Conservation (phyloP, 202 grass and related monocot genomes). For the Carex arenaria region DNA sequence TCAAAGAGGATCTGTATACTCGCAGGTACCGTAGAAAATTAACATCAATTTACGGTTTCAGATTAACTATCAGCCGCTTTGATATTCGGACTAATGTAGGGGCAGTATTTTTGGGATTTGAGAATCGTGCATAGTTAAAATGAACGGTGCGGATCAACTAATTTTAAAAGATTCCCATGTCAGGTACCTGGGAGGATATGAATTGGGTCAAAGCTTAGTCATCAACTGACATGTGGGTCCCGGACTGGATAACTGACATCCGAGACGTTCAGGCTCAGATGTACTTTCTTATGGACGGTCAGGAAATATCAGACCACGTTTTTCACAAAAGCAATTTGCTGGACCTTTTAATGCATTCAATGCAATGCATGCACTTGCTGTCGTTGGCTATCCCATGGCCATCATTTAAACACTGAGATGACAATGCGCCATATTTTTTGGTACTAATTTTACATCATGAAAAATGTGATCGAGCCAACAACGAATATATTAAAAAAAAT, state of each 20-base stretch:
- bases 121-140: too few species aligned
- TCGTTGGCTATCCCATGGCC: not conserved
- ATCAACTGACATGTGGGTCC: not conserved
- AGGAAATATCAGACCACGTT: not conserved
- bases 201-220: not conserved
- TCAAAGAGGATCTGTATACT: too few species aligned
- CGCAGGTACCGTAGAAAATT: too few species aligned
- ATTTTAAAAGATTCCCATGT: too few species aligned
- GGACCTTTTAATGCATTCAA: not conserved
- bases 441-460: not conserved
- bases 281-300: not conserved
- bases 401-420: too few species aligned
- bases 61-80: too few species aligned
- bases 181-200: too few species aligned
- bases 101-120: too few species aligned
- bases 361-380: not conserved
- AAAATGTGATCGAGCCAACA: not conserved
- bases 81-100: too few species aligned
- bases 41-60: too few species aligned
- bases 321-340: not conserved
- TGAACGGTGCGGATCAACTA: too few species aligned
- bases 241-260: not conserved
- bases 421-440: too few species aligned
- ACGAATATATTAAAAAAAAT: not conserved
- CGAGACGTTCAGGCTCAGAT: not conserved